Base-by-base conservation (phyloP, 495 filamentous ascomycete species). In the Mycothermus thermophilus region DNA sequence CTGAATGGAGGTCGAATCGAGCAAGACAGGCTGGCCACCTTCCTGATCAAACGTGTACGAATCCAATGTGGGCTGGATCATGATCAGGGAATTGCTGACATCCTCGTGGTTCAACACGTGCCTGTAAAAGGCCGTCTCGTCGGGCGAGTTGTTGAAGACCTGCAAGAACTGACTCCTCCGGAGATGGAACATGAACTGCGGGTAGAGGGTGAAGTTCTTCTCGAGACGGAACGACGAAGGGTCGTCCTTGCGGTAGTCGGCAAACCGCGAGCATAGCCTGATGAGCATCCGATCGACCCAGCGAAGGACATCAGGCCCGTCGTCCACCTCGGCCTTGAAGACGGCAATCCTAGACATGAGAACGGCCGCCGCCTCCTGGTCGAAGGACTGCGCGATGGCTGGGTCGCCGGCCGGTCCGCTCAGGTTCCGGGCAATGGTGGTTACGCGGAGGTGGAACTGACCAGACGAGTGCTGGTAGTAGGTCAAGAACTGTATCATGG, bases 241-340 rank as follows among this genome's bases (percentile, higher is more conserved):
- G 52, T 99, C 92, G 53, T 99, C 92, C 59, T 96, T 99, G 27
- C 92, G 74, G 55, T 99, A 99, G 57, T 99, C 92, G 20, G 92
- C 92, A 54, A 99, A 96, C 38, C 90, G 75, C 23, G 88, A 88
- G 66, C 92, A 99, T 8, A 99, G 66, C 34, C 92, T 67, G 57
- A 99, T 99, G 37, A 99, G 75, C 92, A 99, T 99, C 25, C 92
- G 71, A 54, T 99, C 92, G 12, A 99, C 92, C 92, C 92, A 99
- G 51, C 92, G 74, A 25, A 99, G 71, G 8, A 99, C 88, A 60
- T 99, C 92, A n/a, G 92, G 92, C 0, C 92, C 92, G 53, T 99
- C 92, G 46, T 99, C 92, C 29, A 95, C 87, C 52, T 99, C 92
- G 3, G 92, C 88, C 67, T 96, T 96, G 67, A 94, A 99, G 27